Evolutionary conservation across 176 grass and related monocot genomes (phyloP).

Genomic region (Luzula sylvatica): DNA sequence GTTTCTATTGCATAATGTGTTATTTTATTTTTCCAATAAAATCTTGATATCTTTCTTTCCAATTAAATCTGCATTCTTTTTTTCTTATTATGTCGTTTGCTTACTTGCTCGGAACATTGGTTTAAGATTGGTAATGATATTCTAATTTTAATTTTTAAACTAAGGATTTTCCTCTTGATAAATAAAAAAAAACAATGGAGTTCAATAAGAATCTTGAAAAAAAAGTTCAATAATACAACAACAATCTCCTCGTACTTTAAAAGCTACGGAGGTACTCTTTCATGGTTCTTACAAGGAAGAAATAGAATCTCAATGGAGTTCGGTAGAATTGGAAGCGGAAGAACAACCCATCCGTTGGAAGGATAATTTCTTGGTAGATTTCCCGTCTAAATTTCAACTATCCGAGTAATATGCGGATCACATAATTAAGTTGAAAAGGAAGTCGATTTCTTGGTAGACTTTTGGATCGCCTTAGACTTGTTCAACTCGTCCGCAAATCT

Average conservation of each 20-base stretch:
- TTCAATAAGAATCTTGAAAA: too few species aligned
- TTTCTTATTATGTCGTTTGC: too few species aligned
- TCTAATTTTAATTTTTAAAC: too few species aligned
- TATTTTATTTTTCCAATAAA: too few species aligned
- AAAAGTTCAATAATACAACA: constrained; percentile 16
- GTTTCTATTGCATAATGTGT: too few species aligned
- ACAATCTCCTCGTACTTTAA: neutral
- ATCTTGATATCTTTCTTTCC: too few species aligned
- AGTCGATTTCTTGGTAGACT: neutral
- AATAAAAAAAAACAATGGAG: too few species aligned
- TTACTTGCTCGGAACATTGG: too few species aligned
- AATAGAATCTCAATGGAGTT: neutral
- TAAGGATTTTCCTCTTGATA: too few species aligned
- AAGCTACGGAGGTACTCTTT: neutral
- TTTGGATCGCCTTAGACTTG: constrained; percentile 7
- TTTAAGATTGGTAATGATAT: too few species aligned
- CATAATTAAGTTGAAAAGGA: neutral
- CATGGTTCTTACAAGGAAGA: constrained; percentile 1
- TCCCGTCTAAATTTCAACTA: neutral
- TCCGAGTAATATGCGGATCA: neutral
- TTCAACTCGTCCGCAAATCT: constrained; percentile 13
- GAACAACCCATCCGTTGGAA: neutral
- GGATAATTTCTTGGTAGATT: neutral
- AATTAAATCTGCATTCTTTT: too few species aligned
- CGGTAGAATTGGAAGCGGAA: neutral